Evolutionary conservation across 257 asterid genomes (phyloP), one percentile per base, ranked within the genome.

Genomic region (Datura wrightii): DNA sequence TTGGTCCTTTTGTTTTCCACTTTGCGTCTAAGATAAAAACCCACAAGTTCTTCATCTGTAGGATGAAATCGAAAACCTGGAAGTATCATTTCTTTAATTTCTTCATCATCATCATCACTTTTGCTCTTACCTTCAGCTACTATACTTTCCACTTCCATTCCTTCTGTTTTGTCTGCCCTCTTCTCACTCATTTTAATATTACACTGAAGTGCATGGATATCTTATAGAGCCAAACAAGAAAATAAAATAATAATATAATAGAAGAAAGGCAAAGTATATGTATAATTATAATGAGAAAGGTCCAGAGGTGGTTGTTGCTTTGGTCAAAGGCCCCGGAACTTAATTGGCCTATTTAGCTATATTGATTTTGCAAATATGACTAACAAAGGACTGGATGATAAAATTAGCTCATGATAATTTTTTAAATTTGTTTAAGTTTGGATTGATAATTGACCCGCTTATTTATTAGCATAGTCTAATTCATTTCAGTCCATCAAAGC

Each of bases 41-140:
- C 54, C 8, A 83, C 69, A 34, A 83, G 80, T 39, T 83, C 85
- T 65, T 83, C 85, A 44, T 83, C 85, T 0, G 85, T 83, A 0
- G 85, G 85, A 37, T 83, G 85, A 66, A 83, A 83, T 8, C 85
- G 69, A 67, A 83, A 83, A 8, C 85, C 85, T 10, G 85, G 85
- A 56, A 83, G 80, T 2, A 67, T 39, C 24, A 82, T 42, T 3
- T 46, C 65, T 67, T 67, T 39, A 24, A 24, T 78, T 52, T 66
- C 85, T 48, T 82, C 18, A 19, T 82, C 80, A 8, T 82, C 48
- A 44, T 66, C 80, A 13, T 24, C 31, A 34, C 14, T 46, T 24
- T 39, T 19, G 1, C 6, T 62, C 54, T 39, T 74, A 48, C 19
- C 36, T 14, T 41, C 71, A 41, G 19, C 50, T 44, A 13, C 34